phyloP scores from a whole-genome alignment of 768 basidiomycete species.

The Crucibulum laeve region DNA sequence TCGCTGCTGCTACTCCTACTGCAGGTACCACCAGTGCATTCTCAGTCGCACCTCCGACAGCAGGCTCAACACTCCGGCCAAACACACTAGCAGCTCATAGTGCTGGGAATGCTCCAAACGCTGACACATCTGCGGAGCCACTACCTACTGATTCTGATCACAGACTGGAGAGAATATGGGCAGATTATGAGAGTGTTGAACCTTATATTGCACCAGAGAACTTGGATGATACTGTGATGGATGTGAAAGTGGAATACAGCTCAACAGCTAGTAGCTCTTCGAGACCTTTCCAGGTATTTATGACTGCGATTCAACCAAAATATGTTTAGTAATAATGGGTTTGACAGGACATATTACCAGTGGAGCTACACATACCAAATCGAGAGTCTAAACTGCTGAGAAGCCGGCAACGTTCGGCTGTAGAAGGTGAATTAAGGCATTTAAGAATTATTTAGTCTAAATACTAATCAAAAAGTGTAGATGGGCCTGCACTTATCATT shows the following conservation, averaged over 20 bases:
- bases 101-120: conserved; percentile 7
- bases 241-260: conserved; percentile 56
- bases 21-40: conserved; percentile 22
- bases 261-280: conserved; percentile 28
- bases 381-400: conserved; percentile 52
- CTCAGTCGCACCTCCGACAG: conserved; percentile 26
- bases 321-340: background rate
- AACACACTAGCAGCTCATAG: conserved; percentile 11
- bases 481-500: conserved; percentile 87
- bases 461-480: conserved; percentile 34
- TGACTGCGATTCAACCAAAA: background rate
- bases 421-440: conserved; percentile 45
- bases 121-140: conserved; percentile 29
- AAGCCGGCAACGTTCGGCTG: conserved; percentile 46
- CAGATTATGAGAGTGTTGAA: conserved; percentile 80
- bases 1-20: conserved; percentile 28
- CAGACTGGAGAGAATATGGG: conserved; percentile 79
- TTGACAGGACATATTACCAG: conserved; percentile 69
- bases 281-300: conserved; percentile 56
- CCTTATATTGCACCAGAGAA: conserved; percentile 56
- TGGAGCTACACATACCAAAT: conserved; percentile 73
- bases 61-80: conserved; percentile 25
- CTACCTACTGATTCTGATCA: conserved; percentile 84
- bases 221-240: conserved; percentile 41
- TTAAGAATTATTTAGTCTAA: background rate